Base-by-base conservation (phyloP, 2,329 filamentous ascomycete genomes). In the Claviceps sorghi region DNA sequence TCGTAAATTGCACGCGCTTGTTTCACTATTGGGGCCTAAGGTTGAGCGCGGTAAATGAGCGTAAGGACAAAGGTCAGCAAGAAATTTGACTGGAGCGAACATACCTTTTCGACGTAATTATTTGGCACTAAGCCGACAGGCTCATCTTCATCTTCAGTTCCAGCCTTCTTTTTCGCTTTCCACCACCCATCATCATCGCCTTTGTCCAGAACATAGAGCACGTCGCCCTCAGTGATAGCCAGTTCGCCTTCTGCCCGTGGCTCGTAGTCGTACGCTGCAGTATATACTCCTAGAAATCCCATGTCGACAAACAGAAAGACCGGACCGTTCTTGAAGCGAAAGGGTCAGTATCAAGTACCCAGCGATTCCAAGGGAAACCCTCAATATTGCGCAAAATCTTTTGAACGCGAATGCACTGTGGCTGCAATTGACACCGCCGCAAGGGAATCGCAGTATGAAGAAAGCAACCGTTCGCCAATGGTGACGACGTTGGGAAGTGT, bases 1-100 rank as follows among this genome's bases (percentile, higher is more conserved):
- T 98, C 93, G 73, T 91, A 98, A n/a, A 97, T 79, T n/a, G 93
- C 88, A 67, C 85, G 89, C 49, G 91, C 93, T 59, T 83, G 77
- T 56, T 80, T 73, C 56, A 79, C 68, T 26, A 86, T 79, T 61
- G 77, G 72, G 54, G 83, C 83, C 82, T 88, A 59, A 51, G 6
- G 17, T 15, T 29, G 29, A 40, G 42, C 21, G 10, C 43, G 36
- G 22, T 49, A 2, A 38, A 52, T 49, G n/a, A 47, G 49, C 13
- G 36, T 8, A 9, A 46, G 9, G 22, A 42, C 4, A 36, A 21
- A n/a, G 17, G 34, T 17, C 7, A 21, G 29, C 9, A 15, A 34
- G 29, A n/a, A 36, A 9, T 11, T 8, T 26, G 17, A 19, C 9
- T 19, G 32, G 11, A 17, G 34, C 15, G 50, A 58, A 57, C 75